These are phyloP conservation scores for Volvox africanus DNA, from an alignment of 139 green algal genomes.

Conservation along the genomic window DNA sequence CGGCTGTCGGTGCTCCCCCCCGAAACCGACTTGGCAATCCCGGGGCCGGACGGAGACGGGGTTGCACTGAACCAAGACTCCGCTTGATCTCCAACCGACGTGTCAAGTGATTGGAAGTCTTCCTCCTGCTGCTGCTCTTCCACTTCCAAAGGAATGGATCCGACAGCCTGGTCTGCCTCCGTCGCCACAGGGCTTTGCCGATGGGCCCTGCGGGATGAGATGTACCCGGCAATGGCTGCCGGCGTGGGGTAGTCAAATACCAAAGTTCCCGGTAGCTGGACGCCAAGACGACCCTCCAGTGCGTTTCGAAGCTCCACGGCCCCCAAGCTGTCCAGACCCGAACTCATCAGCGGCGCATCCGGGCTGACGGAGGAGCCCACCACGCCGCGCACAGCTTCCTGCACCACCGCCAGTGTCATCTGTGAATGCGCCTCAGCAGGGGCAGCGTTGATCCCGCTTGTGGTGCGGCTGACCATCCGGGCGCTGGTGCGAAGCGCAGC, in stretches of 20 bases:
- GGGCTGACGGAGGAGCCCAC: conserved; percentile 37
- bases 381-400: conserved; percentile 24
- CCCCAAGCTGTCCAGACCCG: conserved; percentile 84
- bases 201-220: conserved; percentile 14
- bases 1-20: neutral
- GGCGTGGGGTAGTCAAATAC: conserved; percentile 82
- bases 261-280: conserved; percentile 77
- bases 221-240: conserved; percentile 57
- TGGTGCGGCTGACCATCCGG: neutral
- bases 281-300: conserved; percentile 64
- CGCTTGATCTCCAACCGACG: neutral
- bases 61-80: neutral
- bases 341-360: conserved; percentile 83
- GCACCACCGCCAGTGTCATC: neutral
- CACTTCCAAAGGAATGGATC: neutral
- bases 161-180: neutral
- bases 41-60: neutral
- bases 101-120: neutral
- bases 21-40: neutral
- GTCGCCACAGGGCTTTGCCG: neutral
- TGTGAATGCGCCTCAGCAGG: neutral
- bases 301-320: conserved; percentile 85
- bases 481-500: neutral
- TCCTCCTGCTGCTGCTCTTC: neutral
- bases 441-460: neutral